Conservation (phyloP, 768 basidiomycete genomes). For the Coprinopsis sp. region DNA sequence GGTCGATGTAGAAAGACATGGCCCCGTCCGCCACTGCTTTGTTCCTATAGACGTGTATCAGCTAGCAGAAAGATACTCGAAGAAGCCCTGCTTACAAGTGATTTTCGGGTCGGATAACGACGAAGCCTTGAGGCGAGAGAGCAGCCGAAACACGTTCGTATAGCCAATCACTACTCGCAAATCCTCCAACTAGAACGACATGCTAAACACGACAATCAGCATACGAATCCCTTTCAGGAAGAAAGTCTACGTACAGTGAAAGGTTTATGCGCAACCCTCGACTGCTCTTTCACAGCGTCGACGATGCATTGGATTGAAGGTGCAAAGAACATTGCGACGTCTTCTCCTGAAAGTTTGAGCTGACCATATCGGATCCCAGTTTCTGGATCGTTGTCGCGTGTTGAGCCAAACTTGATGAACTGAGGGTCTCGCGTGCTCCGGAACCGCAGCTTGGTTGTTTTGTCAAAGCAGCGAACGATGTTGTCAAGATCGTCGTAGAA, state of each 20-base stretch:
- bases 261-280: constrained; percentile 11
- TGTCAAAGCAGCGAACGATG: constrained; percentile 18
- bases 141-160: constrained; percentile 36
- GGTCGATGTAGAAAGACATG: constrained; percentile 16
- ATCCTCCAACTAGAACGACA: constrained; percentile 53
- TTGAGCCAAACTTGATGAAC: constrained; percentile 19
- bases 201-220: constrained; percentile 22
- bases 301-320: constrained; percentile 30
- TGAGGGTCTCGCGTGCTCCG: constrained; percentile 16
- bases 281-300: constrained; percentile 18
- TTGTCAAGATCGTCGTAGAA: constrained; percentile 15
- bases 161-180: constrained; percentile 55
- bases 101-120: constrained; percentile 46
- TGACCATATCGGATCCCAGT: constrained; percentile 16
- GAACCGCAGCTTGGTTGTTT: constrained; percentile 18
- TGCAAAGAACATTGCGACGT: constrained; percentile 29
- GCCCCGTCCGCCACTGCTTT: constrained; percentile 18
- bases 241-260: constrained; percentile 20
- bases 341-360: constrained; percentile 16
- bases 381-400: constrained; percentile 16
- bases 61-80: neutral
- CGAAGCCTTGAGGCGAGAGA: constrained; percentile 34
- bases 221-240: neutral
- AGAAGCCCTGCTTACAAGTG: constrained; percentile 40
- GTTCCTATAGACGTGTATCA: constrained; percentile 6